Conservation (phyloP, 1,284 basidiomycete genomes). For the Ceratobasidium papillatum region DNA sequence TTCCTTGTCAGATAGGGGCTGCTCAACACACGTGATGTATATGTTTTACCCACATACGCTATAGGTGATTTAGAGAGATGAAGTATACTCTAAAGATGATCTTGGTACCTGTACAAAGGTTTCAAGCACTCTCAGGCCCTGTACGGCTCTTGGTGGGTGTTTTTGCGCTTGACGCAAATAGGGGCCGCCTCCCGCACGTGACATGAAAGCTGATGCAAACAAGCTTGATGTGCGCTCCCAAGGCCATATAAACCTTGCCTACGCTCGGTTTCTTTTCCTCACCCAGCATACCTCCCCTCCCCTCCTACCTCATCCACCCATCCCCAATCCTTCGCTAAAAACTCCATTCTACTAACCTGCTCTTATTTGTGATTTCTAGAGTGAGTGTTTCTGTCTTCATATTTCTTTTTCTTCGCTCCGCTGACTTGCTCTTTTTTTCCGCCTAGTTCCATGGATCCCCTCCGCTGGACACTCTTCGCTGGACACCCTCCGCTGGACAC, state of each 20-base stretch:
- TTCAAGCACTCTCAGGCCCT: too few relatives aligned
- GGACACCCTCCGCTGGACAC: not conserved
- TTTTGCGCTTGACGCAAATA: not conserved
- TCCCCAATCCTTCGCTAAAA: not conserved
- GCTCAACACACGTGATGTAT: too few relatives aligned
- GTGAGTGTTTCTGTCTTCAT: not conserved
- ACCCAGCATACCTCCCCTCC: not conserved
- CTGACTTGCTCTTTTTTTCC: not conserved
- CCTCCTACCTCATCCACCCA: not conserved
- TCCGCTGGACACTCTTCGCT: not conserved
- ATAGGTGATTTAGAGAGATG: too few relatives aligned
- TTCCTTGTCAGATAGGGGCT: too few relatives aligned
- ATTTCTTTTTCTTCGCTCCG: not conserved
- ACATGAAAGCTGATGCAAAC: not conserved
- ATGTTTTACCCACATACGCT: too few relatives aligned
- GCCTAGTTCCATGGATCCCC: not conserved
- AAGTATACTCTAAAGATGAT: too few relatives aligned
- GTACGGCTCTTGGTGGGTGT: too few relatives aligned
- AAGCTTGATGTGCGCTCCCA: not conserved
- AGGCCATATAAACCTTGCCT: not conserved
- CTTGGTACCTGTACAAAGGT: too few relatives aligned
- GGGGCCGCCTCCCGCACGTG: conserved; percentile 15
- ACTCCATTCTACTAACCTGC: not conserved
- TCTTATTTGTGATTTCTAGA: not conserved
- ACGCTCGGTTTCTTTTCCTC: not conserved